Conservation (phyloP, 768 basidiomycete genomes). For the Lyophyllum semitale region DNA sequence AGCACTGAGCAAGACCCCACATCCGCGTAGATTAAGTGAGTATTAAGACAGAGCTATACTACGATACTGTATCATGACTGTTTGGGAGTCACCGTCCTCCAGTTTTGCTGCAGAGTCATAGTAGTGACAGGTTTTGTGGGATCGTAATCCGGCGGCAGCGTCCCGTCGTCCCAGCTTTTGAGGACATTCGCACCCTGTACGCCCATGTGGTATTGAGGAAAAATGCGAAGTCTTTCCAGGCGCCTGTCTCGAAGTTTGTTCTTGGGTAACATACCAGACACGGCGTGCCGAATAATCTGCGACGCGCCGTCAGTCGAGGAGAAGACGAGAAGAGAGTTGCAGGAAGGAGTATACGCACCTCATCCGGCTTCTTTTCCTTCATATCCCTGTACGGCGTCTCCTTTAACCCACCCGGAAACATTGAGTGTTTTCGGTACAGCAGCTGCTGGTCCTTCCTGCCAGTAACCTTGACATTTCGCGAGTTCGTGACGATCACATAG, state of each 20-base stretch:
- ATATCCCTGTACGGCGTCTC: conserved; percentile 84
- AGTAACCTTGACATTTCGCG: conserved; percentile 79
- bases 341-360: conserved; percentile 61
- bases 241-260: conserved; percentile 92
- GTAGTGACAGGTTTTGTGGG: conserved; percentile 43
- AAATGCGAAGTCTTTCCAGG: conserved; percentile 86
- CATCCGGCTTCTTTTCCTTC: conserved; percentile 85
- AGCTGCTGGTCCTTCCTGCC: conserved; percentile 89
- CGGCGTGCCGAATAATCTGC: conserved; percentile 93
- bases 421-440: conserved; percentile 86
- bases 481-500: conserved; percentile 95
- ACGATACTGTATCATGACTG: conserved; percentile 14
- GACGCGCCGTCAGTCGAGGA: background rate
- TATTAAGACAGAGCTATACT: conserved; percentile 5
- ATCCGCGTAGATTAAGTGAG: background rate
- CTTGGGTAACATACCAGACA: conserved; percentile 98
- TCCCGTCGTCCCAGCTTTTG: conserved; percentile 84
- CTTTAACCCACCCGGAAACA: conserved; percentile 92
- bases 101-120: conserved; percentile 36
- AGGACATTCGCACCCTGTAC: conserved; percentile 76
- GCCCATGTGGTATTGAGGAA: conserved; percentile 77
- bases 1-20: background rate
- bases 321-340: background rate
- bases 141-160: conserved; percentile 52
- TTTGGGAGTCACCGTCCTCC: conserved; percentile 17